Evolutionary conservation across 805 yeast species (phyloP), one percentile per base, ranked within the genome.

Genomic region (Yarrowia sp.): DNA sequence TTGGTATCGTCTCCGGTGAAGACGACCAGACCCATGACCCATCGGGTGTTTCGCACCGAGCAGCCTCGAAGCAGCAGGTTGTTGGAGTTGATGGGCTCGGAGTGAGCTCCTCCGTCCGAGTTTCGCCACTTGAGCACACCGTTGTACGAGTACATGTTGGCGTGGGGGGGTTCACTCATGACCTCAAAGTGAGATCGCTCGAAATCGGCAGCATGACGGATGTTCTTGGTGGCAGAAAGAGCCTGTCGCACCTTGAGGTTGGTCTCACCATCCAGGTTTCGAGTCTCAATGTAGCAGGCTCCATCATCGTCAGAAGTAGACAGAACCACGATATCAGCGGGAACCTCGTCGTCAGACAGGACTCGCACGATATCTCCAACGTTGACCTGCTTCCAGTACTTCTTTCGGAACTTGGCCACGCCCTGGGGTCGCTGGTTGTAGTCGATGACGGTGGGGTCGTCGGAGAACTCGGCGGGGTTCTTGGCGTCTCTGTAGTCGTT

Each of bases 1-100:
- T 90, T 90, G 9, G 94, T 83, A 70, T 90, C 95, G 36, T 77
- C 75, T 58, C 96, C 96, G 2, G 96, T 90, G 75, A 87, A 89
- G 20, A 88, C 79, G 2, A 87, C 93, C 33, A 86, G 76, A 17
- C 94, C 92, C 65, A 90, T 80, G 2, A 82, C 90, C 92, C 93
- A 90, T 69, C 85, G 84, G 3, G 94, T 89, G 78, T 90, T 90
- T 75, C 95, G 81, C 69, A 90, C 77, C 12, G 89, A 82, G 52
- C 89, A 87, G 10, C 96, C 96, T 78, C 96, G 84, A 50, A 90
- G 81, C 47, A 90, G 77, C 52, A 89, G 78, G 74, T 89, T 90
- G 73, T 88, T 86, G 73, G 84, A 85, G 19, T 85, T 81, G 33
- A 88, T 80, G 3, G 92, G 83, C 75, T 90, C 96, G 24, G 24